These are phyloP conservation scores for Hanseniaspora lindneri DNA, from an alignment of 805 yeast genomes.

Conservation along the genomic window DNA sequence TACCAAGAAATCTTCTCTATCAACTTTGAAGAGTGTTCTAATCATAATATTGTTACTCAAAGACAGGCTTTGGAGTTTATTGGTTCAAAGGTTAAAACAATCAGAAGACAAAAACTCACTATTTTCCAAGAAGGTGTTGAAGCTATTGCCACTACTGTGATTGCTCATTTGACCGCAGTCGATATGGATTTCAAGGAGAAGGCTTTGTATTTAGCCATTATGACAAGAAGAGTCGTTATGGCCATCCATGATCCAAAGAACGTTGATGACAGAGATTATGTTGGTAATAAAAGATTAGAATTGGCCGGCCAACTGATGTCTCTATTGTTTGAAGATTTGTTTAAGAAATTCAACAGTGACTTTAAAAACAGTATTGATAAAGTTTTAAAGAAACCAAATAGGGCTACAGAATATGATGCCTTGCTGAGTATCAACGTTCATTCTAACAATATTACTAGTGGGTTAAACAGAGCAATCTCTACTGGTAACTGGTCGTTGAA, in stretches of 20 bases:
- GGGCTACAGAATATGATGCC: slow-evolving; percentile 93
- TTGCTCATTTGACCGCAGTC: slow-evolving; percentile 83
- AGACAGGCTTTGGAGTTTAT: slow-evolving; percentile 85
- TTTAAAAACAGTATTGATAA: slow-evolving; percentile 92
- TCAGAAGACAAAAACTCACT: slow-evolving; percentile 77
- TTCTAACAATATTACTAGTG: slow-evolving; percentile 85
- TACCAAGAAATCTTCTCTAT: slow-evolving; percentile 89
- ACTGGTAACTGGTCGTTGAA: slow-evolving; percentile 98
- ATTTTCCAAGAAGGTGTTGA: slow-evolving; percentile 89
- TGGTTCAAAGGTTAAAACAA: slow-evolving; percentile 83
- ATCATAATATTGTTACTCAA: slow-evolving; percentile 74
- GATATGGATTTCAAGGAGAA: slow-evolving; percentile 84
- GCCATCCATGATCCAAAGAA: slow-evolving; percentile 85
- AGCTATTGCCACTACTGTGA: slow-evolving; percentile 88
- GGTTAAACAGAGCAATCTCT: slow-evolving; percentile 89
- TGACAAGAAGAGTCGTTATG: slow-evolving; percentile 94
- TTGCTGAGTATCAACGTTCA: slow-evolving; percentile 78
- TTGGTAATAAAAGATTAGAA: slow-evolving; percentile 93
- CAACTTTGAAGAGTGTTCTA: slow-evolving; percentile 88
- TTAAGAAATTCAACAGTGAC: slow-evolving; percentile 89
- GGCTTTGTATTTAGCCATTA: slow-evolving; percentile 85
- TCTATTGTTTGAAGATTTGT: slow-evolving; percentile 85
- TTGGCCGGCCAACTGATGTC: slow-evolving; percentile 96
- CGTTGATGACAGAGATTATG: slow-evolving; percentile 98
- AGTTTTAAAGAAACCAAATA: slow-evolving; percentile 80